These are phyloP conservation scores for Ilyonectria robusta DNA, from an alignment of 2,329 filamentous ascomycete species.

Conservation along the genomic window DNA sequence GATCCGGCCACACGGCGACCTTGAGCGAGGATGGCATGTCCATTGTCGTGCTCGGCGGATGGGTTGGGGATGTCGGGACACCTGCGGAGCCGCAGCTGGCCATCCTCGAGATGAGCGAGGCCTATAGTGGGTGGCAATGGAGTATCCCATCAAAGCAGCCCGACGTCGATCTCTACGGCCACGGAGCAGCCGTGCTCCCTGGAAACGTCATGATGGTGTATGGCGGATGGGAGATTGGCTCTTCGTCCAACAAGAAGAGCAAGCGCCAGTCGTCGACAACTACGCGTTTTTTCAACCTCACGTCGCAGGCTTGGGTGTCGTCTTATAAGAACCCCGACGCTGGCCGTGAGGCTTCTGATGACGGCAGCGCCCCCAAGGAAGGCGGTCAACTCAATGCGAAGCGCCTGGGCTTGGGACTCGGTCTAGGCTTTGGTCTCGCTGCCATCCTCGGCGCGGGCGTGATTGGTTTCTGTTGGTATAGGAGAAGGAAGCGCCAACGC, in stretches of 20 bases:
- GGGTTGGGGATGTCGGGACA: constrained; percentile 86
- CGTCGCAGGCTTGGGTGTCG: constrained; percentile 67
- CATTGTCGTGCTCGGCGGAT: constrained; percentile 89
- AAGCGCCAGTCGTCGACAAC: constrained; percentile 53
- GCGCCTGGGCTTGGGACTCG: constrained; percentile 73
- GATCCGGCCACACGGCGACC: constrained; percentile 91
- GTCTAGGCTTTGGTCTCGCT: constrained; percentile 70
- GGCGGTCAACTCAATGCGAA: constrained; percentile 40
- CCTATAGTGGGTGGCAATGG: constrained; percentile 84
- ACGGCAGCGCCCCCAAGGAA: constrained; percentile 44
- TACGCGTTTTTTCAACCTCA: constrained; percentile 70
- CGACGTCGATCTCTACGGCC: constrained; percentile 70
- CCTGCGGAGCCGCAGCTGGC: constrained; percentile 87
- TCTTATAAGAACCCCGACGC: constrained; percentile 64
- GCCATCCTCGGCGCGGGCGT: constrained; percentile 62
- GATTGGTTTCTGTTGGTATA: constrained; percentile 67
- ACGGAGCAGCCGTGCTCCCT: constrained; percentile 74
- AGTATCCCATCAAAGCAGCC: constrained; percentile 69
- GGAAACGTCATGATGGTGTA: constrained; percentile 79
- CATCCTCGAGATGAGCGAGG: constrained; percentile 80
- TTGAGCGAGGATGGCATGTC: constrained; percentile 82
- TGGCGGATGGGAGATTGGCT: constrained; percentile 70
- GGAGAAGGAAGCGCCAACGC: constrained; percentile 54
- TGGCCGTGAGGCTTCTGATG: constrained; percentile 24
- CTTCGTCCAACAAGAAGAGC: constrained; percentile 47